Base-by-base conservation (phyloP, 768 basidiomycete species). In the Lactarius indigo region DNA sequence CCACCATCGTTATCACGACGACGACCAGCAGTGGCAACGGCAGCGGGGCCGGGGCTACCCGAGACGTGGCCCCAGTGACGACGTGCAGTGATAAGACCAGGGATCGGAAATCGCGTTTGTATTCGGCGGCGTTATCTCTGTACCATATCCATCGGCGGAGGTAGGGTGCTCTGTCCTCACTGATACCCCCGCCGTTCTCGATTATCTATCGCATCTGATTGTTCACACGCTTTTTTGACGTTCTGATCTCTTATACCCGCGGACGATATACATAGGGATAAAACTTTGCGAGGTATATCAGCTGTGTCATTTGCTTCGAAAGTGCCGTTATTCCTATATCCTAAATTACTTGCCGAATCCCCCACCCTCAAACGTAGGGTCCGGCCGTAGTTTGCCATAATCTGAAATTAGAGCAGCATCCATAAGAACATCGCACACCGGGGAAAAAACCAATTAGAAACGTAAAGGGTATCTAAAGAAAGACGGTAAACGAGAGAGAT, bases 401-500 rank as follows among this genome's bases (percentile, higher is more conserved):
- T 55, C 41, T 50, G 66, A 59, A 59, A 68, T 64, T 59, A 68
- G 52, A 64, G 58, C 57, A 64, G 62, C 63, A 68, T 60, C 62
- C 66, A 55, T 54, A 55, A 6, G 23, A 64, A 44, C 59, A 63
- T 17, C 7, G 63, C 67, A 68, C 30, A 62, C 60, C 62, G 26
- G 65, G 44, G n/a, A 58, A 69, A 69, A 28, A 37, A 61, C 42
- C 59, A 54, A 69, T 60, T 64, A 59, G 33, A 56, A 31, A 50
- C 35, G 62, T 60, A 56, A 52, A 31, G 66, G 69, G 63, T 70
- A 70, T 70, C 41, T 59, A 64, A 64, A 56, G 59, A 68, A 68
- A 23, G 59, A 57, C 35, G 20, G 15, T 59, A 42, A 59, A 60
- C 31, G 37, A 35, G 65, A 44, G 58, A 60, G 39, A 8, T 52